Base-by-base conservation (phyloP, 139 green algal species). In the Zygnema circumcarinatum region DNA sequence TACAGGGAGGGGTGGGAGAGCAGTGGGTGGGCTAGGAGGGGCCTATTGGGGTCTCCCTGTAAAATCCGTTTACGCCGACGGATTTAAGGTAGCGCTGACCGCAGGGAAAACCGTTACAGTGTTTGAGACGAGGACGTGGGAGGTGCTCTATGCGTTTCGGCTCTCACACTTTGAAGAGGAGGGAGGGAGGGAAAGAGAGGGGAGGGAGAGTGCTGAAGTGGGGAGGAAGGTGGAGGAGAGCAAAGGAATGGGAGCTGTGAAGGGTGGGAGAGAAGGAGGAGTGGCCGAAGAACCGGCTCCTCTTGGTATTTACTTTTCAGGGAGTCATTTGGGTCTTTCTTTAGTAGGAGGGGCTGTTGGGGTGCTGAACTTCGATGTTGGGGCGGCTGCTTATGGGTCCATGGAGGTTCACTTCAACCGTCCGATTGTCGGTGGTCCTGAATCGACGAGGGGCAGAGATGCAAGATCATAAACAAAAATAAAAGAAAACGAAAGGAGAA, bases 51-150 rank as follows among this genome's bases (percentile, higher is more conserved):
- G 69, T 53, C 35, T 40, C 11, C 69, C 69, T 40, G 35, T 78
- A 39, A 42, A 53, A 42, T 40, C 69, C 16, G 35, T 78, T 53
- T 42, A 36, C 16, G 69, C 69, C 69, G 69, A 78, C 69, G 69
- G 35, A 11, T 78, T 25, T 42, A 78, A 78, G 16, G 69, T 78
- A 3, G 69, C 69, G 7, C 11, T 78, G 11, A 42, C 35, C 7
- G 69, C 69, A 16, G 69, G 69, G 11, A 78, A 78, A 42, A 78
- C 7, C 11, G 69, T 78, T 25, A 78, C 69, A 42, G 35, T 78
- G 16, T 78, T 78, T 78, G 69, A 78, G 11, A 42, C 69, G 11
- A 39, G 69, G 11, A 78, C 69, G 3, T 78, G 69, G 69, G 35
- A 42, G 7, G 35, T 42, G 16, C 16, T 78, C 7, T 78, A 78